Evolutionary conservation across 345 rosid species (phyloP).

Genomic region (Rubroshorea leprosula): DNA sequence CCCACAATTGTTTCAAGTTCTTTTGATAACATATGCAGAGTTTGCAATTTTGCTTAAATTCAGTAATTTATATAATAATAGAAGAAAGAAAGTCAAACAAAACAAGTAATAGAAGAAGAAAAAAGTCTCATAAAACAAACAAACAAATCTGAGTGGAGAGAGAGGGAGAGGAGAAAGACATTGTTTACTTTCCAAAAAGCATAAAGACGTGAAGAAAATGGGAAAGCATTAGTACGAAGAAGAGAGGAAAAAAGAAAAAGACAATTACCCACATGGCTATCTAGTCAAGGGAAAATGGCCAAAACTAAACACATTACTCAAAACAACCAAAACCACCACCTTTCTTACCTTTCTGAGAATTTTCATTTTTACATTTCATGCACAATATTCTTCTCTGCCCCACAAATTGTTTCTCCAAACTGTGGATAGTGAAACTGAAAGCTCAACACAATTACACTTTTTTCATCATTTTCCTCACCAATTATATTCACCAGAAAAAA

Average conservation of each 20-base stretch:
- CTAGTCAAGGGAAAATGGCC: background rate
- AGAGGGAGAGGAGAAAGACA: background rate
- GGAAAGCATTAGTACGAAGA: constrained; percentile 23
- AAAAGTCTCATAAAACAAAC: too few relatives aligned
- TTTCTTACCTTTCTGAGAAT: constrained; percentile 24
- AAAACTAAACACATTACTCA: constrained; percentile 14
- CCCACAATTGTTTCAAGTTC: too few relatives aligned
- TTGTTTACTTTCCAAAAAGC: constrained; percentile 28
- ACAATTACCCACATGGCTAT: constrained; percentile 28
- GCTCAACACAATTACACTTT: constrained; percentile 11
- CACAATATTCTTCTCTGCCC: constrained; percentile 14
- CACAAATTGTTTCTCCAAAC: constrained; percentile 12
- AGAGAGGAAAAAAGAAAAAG: constrained; percentile 1
- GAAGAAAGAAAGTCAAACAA: background rate
- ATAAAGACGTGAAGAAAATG: constrained; percentile 24
- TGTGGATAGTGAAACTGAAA: constrained; percentile 16
- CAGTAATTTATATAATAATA: too few relatives aligned
- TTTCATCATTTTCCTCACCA: constrained; percentile 21
- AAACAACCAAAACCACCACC: constrained; percentile 1
- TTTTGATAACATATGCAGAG: background rate
- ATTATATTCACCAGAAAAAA: constrained; percentile 13
- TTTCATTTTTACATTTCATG: constrained; percentile 12
- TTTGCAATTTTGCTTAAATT: too few relatives aligned
- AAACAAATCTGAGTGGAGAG: background rate
- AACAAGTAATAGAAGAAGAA: too few relatives aligned